Conservation (phyloP, 495 filamentous ascomycete species). For the Penicillium cosmopolitanum region DNA sequence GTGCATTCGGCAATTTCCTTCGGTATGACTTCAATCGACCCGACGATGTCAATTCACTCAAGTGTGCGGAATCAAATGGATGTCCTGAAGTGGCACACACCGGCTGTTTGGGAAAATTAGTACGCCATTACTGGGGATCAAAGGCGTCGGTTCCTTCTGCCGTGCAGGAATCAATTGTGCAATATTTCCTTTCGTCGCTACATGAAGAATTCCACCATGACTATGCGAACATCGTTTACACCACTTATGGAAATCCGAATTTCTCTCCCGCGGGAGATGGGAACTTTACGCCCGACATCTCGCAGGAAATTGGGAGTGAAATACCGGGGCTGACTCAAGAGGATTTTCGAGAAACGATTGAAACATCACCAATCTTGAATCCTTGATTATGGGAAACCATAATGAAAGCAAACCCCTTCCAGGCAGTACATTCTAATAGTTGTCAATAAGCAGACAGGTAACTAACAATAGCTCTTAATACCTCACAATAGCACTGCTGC, state of each 20-base stretch:
- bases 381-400: neutral
- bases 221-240: neutral
- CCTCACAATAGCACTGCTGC: no score
- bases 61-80: constrained; percentile 43
- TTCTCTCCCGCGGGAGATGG: neutral
- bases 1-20: no score
- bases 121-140: constrained; percentile 25
- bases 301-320: neutral
- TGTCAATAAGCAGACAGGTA: neutral
- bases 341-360: neutral
- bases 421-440: neutral
- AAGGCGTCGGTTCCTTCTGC: constrained; percentile 15
- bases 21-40: constrained; percentile 37
- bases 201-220: constrained; percentile 20
- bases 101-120: constrained; percentile 21
- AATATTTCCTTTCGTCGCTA: constrained; percentile 17
- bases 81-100: constrained; percentile 19
- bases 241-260: neutral
- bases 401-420: neutral
- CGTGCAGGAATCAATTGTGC: constrained; percentile 19
- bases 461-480: neutral
- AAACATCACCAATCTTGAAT: neutral
- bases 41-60: constrained; percentile 39
- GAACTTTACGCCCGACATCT: neutral
- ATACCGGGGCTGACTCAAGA: neutral